Conservation (phyloP, 2,329 filamentous ascomycete genomes). For the Colletotrichum tofieldiae region DNA sequence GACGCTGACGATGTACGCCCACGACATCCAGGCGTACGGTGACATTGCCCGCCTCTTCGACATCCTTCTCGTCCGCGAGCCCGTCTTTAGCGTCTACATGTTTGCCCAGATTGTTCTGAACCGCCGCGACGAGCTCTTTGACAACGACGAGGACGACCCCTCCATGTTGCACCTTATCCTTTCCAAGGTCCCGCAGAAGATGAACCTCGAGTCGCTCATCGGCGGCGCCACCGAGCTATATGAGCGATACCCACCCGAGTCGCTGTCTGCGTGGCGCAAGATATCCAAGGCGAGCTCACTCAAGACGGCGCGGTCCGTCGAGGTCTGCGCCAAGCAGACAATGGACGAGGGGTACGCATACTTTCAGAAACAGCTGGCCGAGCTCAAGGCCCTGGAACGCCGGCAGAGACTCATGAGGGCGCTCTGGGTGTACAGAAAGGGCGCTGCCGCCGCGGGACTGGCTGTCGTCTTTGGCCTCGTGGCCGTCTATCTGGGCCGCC, state of each 20-base stretch:
- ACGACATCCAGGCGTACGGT: conserved; percentile 91
- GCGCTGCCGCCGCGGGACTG: conserved; percentile 73
- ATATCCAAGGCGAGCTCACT: conserved; percentile 86
- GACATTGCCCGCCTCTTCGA: conserved; percentile 95
- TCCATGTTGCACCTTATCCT: conserved; percentile 94
- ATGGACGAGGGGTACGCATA: conserved; percentile 76
- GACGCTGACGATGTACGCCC: conserved; percentile 95
- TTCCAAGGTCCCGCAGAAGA: conserved; percentile 85
- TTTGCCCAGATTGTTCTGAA: conserved; percentile 91
- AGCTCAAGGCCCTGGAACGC: conserved; percentile 78
- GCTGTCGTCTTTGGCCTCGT: conserved; percentile 78
- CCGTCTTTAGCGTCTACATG: conserved; percentile 91
- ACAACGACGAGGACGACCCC: conserved; percentile 83
- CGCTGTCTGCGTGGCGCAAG: conserved; percentile 78
- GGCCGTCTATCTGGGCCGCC: conserved; percentile 76
- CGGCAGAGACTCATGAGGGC: conserved; percentile 65
- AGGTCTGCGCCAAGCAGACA: conserved; percentile 67
- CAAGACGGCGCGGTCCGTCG: conserved; percentile 80
- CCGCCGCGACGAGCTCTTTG: conserved; percentile 87
- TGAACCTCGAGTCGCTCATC: conserved; percentile 87
- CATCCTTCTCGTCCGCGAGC: conserved; percentile 87
- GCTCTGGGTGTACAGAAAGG: conserved; percentile 76
- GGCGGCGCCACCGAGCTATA: conserved; percentile 76
- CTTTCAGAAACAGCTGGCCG: conserved; percentile 80
- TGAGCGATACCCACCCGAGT: conserved; percentile 78